Evolutionary conservation across 257 asterid species (phyloP).

Genomic region (Knoxia roxburghii): DNA sequence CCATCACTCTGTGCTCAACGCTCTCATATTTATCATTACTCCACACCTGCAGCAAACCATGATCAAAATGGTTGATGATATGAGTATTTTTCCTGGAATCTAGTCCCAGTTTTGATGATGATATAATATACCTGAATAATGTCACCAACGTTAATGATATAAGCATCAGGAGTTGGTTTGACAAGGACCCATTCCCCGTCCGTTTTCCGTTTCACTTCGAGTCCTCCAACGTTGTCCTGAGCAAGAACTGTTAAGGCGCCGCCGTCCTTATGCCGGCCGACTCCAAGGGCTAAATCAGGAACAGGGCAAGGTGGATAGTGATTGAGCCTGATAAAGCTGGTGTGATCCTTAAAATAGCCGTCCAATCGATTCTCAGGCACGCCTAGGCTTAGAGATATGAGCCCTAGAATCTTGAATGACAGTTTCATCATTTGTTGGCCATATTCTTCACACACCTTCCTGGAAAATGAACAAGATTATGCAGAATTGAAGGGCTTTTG

Average conservation of each 20-base stretch:
- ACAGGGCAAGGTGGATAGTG: conserved; percentile 67
- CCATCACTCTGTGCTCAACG: conserved; percentile 70
- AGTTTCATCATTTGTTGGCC: conserved; percentile 45
- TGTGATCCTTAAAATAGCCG: conserved; percentile 46
- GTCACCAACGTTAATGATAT: conserved; percentile 65
- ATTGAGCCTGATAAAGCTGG: conserved; percentile 59
- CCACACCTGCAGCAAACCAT: conserved; percentile 42
- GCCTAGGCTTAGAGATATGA: conserved; percentile 56
- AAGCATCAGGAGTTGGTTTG: conserved; percentile 61
- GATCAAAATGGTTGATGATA: too few relatives aligned
- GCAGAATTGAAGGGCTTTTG: background rate
- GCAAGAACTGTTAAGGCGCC: conserved; percentile 9
- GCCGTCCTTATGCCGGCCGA: conserved; percentile 6
- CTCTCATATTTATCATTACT: conserved; percentile 71
- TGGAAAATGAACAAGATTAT: conserved; percentile 11
- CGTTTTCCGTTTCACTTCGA: conserved; percentile 56
- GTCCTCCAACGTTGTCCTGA: conserved; percentile 72
- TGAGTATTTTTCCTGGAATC: too few relatives aligned
- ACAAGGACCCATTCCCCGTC: conserved; percentile 78
- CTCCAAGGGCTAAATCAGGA: conserved; percentile 68
- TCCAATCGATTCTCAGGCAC: conserved; percentile 34
- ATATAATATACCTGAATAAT: conserved; percentile 48
- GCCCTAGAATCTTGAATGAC: conserved; percentile 40
- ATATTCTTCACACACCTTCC: conserved; percentile 55
- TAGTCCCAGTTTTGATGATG: too few relatives aligned